Evolutionary conservation across 208 protist genomes (phyloP), one percentile per base, ranked within the genome.

Genomic region (Leishmania gerbilli): DNA sequence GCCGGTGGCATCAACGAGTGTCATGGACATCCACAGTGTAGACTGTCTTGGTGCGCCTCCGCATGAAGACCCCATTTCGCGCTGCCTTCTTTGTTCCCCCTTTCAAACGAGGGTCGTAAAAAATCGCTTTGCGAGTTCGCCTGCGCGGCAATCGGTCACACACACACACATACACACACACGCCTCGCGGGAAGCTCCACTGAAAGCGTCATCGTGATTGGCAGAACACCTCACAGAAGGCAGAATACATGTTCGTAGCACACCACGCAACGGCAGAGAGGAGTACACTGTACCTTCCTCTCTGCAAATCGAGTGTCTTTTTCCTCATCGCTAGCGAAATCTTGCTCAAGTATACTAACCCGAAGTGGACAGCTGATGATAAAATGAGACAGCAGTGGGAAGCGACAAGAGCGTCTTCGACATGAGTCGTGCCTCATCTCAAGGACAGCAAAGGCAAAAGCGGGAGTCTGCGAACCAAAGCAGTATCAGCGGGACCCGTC

Each of bases 321-420:
- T 37, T 37, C 62, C 27, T 31, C 62, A 67, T n/a, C 13, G 62
- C 11, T 24, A 17, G 68, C 40, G 40, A 24, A 24, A 72, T 72
- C 68, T 72, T 42, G 68, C 68, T 80, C 80, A 67, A 84, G 84
- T 79, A 90, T 88, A 88, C 84, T 88, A 90, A 88, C 87, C 84
- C 75, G 21, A 42, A 72, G 68, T 72, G 68, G 27, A 47, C 8
- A 72, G 68, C 68, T 72, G 68, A 72, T 49, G 34, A 5, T 19
- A 37, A 72, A 31, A 27, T 79, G 51, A 79, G 31, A 24, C 77
- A 47, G 64, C 76, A 75, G 71, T 68, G 85, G 85, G 80, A 89
- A 91, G 80, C 84, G 82, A 91, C 82, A 83, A 85, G 79, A 84
- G 85, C 79, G 40, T 51, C 6, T 72, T 45, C 8, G 24, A 7